Evolutionary conservation across 2,329 filamentous ascomycete species (phyloP).

Genomic region (Bimuria novae-zelandiae): DNA sequence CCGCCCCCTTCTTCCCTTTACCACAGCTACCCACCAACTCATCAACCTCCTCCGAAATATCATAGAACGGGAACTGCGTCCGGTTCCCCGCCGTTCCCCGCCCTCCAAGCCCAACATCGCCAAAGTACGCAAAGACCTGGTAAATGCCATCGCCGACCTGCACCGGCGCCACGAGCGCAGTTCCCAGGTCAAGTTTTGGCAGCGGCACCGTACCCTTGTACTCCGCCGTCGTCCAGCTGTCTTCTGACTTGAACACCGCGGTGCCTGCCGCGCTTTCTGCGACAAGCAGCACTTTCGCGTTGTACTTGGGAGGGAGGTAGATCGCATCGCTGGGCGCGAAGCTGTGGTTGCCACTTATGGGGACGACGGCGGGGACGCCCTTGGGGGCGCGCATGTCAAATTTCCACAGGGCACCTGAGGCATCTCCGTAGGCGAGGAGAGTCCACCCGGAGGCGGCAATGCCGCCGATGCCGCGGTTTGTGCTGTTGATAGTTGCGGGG

Average conservation of each 20-base stretch:
- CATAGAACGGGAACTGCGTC: constrained; percentile 16
- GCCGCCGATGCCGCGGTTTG: constrained; percentile 19
- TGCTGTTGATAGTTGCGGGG: constrained; percentile 13
- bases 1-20: too few relatives aligned
- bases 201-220: constrained; percentile 7
- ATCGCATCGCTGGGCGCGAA: constrained; percentile 18
- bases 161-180: constrained; percentile 8
- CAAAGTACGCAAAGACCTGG: constrained; percentile 22
- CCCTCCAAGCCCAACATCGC: too few relatives aligned
- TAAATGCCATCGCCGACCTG: constrained; percentile 21
- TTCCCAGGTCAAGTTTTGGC: neutral
- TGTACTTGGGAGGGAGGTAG: constrained; percentile 15
- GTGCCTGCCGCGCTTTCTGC: constrained; percentile 17
- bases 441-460: constrained; percentile 16
- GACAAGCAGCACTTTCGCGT: constrained; percentile 19
- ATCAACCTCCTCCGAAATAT: constrained; percentile 18
- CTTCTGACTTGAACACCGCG: constrained; percentile 13
- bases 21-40: neutral
- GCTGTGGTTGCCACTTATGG: constrained; percentile 10
- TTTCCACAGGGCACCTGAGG: constrained; percentile 6
- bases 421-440: constrained; percentile 19
- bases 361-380: constrained; percentile 13
- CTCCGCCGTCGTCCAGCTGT: constrained; percentile 20
- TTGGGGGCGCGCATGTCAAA: constrained; percentile 19
- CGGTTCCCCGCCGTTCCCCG: constrained; percentile 20